A percentile compares a stretch with the other conserved stretches of the same genome.
Conservation (phyloP, 2,329 filamentous ascomycete genomes). For the Aspergillus eucalypticola region DNA sequence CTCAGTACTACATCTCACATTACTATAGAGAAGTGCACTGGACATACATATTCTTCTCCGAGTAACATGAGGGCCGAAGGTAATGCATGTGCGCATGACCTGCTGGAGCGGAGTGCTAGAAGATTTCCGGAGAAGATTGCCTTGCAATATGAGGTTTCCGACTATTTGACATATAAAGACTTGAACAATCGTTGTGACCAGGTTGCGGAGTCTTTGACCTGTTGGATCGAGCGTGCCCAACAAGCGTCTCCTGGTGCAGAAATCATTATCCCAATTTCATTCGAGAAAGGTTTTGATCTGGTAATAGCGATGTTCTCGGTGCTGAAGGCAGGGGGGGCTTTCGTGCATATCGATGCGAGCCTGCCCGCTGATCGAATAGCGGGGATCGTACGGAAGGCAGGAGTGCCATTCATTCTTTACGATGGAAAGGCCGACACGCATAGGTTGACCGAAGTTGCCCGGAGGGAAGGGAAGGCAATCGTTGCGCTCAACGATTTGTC, state of each 20-base stretch:
- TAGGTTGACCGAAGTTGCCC: neutral
- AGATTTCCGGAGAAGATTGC: neutral
- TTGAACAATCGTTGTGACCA: neutral
- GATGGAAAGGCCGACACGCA: neutral
- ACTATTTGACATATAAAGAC: neutral
- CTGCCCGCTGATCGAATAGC: neutral
- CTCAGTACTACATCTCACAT: neutral
- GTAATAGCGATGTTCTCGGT: constrained; percentile 10
- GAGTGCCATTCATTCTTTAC: neutral
- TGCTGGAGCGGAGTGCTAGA: neutral
- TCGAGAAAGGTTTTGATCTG: neutral
- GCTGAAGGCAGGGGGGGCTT: constrained; percentile 1
- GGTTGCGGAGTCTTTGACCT: neutral
- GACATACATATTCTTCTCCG: no score
- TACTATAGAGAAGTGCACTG: neutral
- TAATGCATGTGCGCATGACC: neutral
- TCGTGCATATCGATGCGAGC: neutral
- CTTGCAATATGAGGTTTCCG: neutral
- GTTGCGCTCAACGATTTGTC: neutral
- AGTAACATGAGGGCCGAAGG: no score
- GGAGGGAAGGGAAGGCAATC: neutral
- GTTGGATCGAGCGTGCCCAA: neutral
- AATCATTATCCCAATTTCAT: neutral
- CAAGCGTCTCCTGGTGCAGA: neutral
- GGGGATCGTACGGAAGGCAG: neutral